A percentile compares a stretch with the other conserved stretches of the same genome.
Conservation (phyloP, 169 alveolate species). For the Plasmodium gonderi region DNA sequence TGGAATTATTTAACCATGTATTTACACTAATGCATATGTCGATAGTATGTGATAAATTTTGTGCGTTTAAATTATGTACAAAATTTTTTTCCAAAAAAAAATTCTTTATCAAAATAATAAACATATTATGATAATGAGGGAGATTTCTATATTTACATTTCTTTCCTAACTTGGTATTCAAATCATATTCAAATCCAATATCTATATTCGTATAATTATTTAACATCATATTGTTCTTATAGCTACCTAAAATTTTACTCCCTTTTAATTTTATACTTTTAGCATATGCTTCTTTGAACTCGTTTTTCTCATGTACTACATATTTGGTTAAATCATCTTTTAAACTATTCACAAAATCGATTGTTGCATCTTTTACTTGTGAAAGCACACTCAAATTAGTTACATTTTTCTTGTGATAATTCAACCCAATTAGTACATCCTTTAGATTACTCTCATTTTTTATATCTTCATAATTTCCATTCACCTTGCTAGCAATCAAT, state of each 20-base stretch:
- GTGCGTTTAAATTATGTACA: background rate
- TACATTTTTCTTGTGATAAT: constrained; percentile 27
- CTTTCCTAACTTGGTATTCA: constrained; percentile 1
- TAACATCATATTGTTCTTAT: constrained; percentile 11
- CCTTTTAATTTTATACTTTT: constrained; percentile 14
- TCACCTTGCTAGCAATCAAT: background rate
- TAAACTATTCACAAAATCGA: background rate
- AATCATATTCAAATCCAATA: constrained; percentile 23
- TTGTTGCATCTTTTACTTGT: constrained; percentile 16
- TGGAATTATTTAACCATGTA: constrained; percentile 3
- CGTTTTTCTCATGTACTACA: background rate
- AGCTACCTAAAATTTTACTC: constrained; percentile 28
- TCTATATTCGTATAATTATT: constrained; percentile 30
- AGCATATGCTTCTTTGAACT: background rate
- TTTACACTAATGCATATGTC: background rate
- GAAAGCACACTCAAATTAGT: constrained; percentile 19
- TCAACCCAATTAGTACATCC: background rate
- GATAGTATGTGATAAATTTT: background rate
- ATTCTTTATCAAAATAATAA: background rate
- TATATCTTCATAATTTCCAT: background rate
- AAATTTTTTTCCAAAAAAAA: constrained; percentile 18
- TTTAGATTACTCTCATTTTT: background rate
- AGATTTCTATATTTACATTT: constrained; percentile 19
- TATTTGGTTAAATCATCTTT: constrained; percentile 7
- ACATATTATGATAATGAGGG: constrained; percentile 21